Percentiles rank a stretch among this genome's conserved stretches.
Evolutionary conservation across 139 green algal genomes (phyloP).

Genomic region (Cymbomonas tetramitiformis): DNA sequence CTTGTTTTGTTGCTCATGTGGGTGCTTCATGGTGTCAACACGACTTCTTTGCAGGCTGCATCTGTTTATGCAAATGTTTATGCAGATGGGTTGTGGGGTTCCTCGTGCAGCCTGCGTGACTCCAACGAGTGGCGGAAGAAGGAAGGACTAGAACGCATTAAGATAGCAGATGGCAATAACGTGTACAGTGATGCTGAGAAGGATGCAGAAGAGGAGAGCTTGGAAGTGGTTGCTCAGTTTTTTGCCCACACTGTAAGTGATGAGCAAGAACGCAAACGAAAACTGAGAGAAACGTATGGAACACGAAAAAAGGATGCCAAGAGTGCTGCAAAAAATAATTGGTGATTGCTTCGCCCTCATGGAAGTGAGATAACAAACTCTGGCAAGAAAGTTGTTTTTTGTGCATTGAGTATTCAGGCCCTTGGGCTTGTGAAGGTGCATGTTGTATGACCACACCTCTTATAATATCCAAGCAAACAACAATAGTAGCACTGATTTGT

Average conservation of each 20-base stretch:
- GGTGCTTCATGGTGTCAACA: too few relatives aligned
- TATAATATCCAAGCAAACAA: not conserved
- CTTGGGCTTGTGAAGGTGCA: not conserved
- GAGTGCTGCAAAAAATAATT: not conserved
- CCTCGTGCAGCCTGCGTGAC: slow-evolving; percentile 17
- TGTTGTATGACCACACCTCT: not conserved
- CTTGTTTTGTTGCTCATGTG: too few relatives aligned
- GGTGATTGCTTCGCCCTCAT: not conserved
- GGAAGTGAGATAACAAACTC: not conserved
- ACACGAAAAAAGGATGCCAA: not conserved
- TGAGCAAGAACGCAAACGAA: not conserved
- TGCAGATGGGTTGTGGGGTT: too few relatives aligned
- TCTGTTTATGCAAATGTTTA: too few relatives aligned
- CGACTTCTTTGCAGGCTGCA: too few relatives aligned
- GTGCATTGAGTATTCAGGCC: too few relatives aligned
- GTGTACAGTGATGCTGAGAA: not conserved
- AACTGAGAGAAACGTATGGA: not conserved
- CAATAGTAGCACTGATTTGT: not conserved
- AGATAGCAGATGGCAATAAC: not conserved
- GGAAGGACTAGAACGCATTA: not conserved
- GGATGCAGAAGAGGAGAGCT: slow-evolving; percentile 4
- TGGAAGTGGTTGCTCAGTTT: not conserved
- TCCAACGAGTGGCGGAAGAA: not conserved
- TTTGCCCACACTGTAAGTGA: not conserved
- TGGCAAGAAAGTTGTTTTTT: not conserved